Evolutionary conservation across 306 rosid species (phyloP).

Genomic region (Ammopiptanthus mongolicus): DNA sequence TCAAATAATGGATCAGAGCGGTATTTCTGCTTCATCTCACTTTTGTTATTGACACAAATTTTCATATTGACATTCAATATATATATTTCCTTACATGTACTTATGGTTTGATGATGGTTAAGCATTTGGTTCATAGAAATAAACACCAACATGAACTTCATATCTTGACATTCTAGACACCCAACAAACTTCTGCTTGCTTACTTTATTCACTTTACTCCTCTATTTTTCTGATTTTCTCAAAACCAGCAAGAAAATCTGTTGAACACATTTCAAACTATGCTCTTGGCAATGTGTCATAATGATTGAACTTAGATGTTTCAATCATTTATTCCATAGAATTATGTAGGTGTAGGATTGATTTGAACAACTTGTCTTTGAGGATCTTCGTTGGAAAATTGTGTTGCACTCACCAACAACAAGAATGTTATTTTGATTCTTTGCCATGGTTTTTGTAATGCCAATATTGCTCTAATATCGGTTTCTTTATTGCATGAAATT

Average conservation of each 20-base stretch:
- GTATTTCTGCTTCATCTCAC: conserved; percentile 49
- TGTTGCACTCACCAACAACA: not conserved
- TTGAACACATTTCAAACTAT: not conserved
- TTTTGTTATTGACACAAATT: too few species aligned
- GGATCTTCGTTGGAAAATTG: not conserved
- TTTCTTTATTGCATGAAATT: conserved; percentile 27
- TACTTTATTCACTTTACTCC: not conserved
- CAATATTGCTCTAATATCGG: not conserved
- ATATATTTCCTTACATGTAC: not conserved
- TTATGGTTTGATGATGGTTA: too few species aligned
- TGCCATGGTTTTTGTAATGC: not conserved
- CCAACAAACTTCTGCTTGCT: too few species aligned
- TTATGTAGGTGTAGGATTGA: not conserved
- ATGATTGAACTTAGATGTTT: not conserved
- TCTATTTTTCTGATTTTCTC: not conserved
- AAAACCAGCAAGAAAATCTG: too few species aligned
- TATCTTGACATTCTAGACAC: too few species aligned
- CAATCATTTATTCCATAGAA: too few species aligned
- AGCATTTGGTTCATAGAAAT: too few species aligned
- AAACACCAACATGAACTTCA: too few species aligned
- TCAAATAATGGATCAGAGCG: conserved; percentile 57
- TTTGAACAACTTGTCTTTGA: not conserved
- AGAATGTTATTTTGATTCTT: not conserved
- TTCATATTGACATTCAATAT: not conserved
- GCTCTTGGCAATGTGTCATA: not conserved